These are phyloP conservation scores for Podaxis rugospora DNA, from an alignment of 768 basidiomycete species.

Conservation along the genomic window DNA sequence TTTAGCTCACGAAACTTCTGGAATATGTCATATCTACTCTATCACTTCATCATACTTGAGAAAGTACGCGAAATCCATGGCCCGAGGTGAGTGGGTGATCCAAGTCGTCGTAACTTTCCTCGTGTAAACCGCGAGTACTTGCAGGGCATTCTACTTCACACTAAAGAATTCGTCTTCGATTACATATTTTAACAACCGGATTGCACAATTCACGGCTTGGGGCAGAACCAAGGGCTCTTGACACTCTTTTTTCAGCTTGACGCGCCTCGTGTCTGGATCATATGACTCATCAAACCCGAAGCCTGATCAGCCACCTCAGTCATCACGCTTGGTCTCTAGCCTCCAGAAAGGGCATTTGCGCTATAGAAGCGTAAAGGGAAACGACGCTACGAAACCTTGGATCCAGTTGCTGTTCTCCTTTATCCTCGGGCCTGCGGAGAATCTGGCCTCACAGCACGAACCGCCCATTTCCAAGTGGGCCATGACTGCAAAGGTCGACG, in stretches of 20 bases:
- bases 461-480: constrained; percentile 1
- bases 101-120: constrained; percentile 7
- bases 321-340: background rate
- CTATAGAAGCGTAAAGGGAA: background rate
- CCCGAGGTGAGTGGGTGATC: background rate
- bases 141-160: background rate
- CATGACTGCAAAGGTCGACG: background rate
- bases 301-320: background rate
- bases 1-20: background rate
- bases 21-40: background rate
- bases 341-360: background rate
- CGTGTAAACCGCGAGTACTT: constrained; percentile 10
- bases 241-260: background rate
- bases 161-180: constrained; percentile 4
- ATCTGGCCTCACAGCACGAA: background rate
- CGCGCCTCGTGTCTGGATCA: constrained; percentile 1
- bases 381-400: background rate
- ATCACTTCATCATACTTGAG: background rate
- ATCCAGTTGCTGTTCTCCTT: background rate
- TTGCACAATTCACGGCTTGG: background rate
- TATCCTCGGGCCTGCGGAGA: constrained; percentile 3
- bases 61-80: background rate
- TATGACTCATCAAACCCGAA: background rate
- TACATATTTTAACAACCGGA: constrained; percentile 3
- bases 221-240: background rate